phyloP scores from a whole-genome alignment of 2,329 filamentous ascomycete species.

The Ceratocystis alfenasii region DNA sequence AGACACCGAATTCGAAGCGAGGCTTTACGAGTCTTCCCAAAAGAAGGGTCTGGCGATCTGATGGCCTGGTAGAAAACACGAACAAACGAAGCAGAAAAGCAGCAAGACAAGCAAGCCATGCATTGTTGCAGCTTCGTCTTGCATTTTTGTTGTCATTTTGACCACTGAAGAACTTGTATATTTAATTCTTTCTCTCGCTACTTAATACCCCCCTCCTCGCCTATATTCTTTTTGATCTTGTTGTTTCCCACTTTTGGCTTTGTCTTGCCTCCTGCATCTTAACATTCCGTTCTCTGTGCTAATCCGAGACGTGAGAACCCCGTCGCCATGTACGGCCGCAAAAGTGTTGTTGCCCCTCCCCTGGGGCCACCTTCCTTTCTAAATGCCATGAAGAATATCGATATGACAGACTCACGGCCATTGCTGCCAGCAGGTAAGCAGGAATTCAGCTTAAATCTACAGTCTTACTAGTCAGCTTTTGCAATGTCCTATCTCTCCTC shows the following conservation, averaged over 20 bases:
- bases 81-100: too few species aligned
- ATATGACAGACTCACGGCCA: conserved; percentile 68
- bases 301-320: not conserved
- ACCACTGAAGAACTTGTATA: too few species aligned
- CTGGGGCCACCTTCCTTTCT: conserved; percentile 46
- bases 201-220: too few species aligned
- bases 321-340: conserved; percentile 35
- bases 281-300: not conserved
- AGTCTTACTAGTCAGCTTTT: not conserved
- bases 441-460: not conserved
- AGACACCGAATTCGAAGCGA: too few species aligned
- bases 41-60: too few species aligned
- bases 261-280: not conserved
- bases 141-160: too few species aligned
- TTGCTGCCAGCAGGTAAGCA: conserved; percentile 53
- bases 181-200: too few species aligned
- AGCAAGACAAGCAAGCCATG: too few species aligned
- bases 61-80: too few species aligned
- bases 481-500: not conserved
- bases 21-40: too few species aligned
- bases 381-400: conserved; percentile 63
- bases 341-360: conserved; percentile 29
- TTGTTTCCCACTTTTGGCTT: not conserved
- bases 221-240: too few species aligned
- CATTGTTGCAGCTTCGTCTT: too few species aligned